Evolutionary conservation across 192 early-diverging fungal species (phyloP).

Genomic region (Lobosporangium transversale): DNA sequence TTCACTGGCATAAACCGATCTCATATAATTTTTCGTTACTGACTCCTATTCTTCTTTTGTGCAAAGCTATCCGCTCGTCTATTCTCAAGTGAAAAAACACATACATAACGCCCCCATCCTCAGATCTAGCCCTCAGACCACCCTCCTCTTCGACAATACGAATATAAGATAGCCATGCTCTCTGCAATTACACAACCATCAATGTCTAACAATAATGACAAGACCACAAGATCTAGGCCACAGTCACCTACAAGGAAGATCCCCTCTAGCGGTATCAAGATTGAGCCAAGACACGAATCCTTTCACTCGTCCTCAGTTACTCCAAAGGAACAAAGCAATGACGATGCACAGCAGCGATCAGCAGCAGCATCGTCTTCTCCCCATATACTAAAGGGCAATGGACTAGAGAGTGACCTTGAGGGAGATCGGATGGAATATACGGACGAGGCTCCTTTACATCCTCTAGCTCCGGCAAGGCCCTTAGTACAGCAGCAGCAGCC

Average conservation of each 20-base stretch:
- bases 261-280: not conserved
- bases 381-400: not conserved
- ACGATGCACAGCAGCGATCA: not conserved
- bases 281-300: slow-evolving; percentile 13
- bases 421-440: slow-evolving; percentile 21
- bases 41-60: too few relatives aligned
- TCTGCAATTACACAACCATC: slow-evolving; percentile 27
- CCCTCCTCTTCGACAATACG: too few relatives aligned
- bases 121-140: too few relatives aligned
- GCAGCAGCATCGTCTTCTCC: not conserved
- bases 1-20: not conserved
- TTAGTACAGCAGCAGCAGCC: not conserved
- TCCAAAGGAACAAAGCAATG: not conserved
- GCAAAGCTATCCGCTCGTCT: too few relatives aligned
- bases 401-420: not conserved
- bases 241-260: not conserved
- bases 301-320: not conserved
- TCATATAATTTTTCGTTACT: too few relatives aligned
- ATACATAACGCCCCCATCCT: too few relatives aligned
- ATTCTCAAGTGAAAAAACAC: too few relatives aligned
- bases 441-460: slow-evolving; percentile 22
- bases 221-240: not conserved
- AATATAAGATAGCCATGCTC: too few relatives aligned
- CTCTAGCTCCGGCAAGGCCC: slow-evolving; percentile 17
- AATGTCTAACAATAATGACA: slow-evolving; percentile 15